Evolutionary conservation across 2,329 filamentous ascomycete species (phyloP).

Genomic region (Ramularia collo-cygni): DNA sequence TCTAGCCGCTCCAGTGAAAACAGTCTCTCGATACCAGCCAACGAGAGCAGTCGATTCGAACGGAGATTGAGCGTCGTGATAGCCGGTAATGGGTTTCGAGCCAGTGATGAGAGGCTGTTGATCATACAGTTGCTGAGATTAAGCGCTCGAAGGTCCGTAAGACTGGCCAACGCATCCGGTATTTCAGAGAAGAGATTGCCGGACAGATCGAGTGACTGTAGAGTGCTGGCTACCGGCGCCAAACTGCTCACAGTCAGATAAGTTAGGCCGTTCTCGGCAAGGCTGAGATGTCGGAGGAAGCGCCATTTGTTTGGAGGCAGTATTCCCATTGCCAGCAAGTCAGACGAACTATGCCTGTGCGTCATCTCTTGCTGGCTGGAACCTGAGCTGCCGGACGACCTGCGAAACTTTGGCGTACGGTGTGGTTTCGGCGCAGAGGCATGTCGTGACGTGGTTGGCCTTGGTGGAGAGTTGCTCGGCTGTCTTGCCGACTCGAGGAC

Average conservation of each 20-base stretch:
- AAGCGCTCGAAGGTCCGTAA: constrained; percentile 82
- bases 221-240: constrained; percentile 72
- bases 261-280: constrained; percentile 86
- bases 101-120: constrained; percentile 80
- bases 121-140: constrained; percentile 99
- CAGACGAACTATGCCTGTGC: constrained; percentile 64
- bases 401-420: constrained; percentile 66
- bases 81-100: constrained; percentile 78
- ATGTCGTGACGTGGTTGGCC: constrained; percentile 69
- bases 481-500: constrained; percentile 39
- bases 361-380: constrained; percentile 58
- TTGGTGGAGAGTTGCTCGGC: constrained; percentile 73
- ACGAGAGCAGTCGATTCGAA: constrained; percentile 75
- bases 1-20: constrained; percentile 85
- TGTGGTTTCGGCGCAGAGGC: constrained; percentile 55
- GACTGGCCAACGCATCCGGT: constrained; percentile 77
- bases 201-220: constrained; percentile 89
- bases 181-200: constrained; percentile 91
- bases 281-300: constrained; percentile 82
- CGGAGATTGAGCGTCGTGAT: constrained; percentile 90
- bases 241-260: constrained; percentile 69
- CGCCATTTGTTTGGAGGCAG: constrained; percentile 88
- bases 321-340: constrained; percentile 63
- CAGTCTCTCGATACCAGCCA: constrained; percentile 84
- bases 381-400: constrained; percentile 90